Evolutionary conservation across 2,329 filamentous ascomycete genomes (phyloP), one percentile per base, ranked within the genome.

Genomic region (Fusarium sp.): DNA sequence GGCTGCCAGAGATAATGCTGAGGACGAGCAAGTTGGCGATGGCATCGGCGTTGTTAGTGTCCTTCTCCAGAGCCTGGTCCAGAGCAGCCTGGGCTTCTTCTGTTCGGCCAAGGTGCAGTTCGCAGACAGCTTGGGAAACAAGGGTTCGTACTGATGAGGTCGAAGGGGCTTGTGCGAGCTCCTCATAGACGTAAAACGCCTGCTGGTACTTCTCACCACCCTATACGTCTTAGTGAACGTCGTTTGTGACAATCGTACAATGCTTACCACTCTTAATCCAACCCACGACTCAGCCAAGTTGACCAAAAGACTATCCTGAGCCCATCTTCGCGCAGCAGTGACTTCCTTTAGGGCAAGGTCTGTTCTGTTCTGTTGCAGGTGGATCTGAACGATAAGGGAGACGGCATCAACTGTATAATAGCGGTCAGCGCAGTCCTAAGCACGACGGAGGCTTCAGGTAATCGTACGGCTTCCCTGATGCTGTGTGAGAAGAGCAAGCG

Each of bases 271-370:
- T 79, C 96, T 87, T 79, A 98, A 80, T 28, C 94, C 94, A 67
- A 97, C 92, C 96, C 95, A 99, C 9, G 93, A 93, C 82, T 99
- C 96, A 9, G 94, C 94, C 70, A 99, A 82, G 80, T 99, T 98
- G 69, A 98, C 93, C 49, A 98, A 84, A 39, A 98, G 83, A 71
- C 91, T 97, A 78, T 98, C 96, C 80, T 99, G 95, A 9, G 95
- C 96, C 92, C 95, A 98, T 80, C 93, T 88, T 78, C 94, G 89
- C 35, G 96, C 96, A 35, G 91, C 89, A 51, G 89, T 84, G 37
- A 97, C 94, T 81, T 97, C 95, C 80, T 97, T 97, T 14, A 94
- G 75, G 2, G 96, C 96, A 48, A 97, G 88, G 78, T 98, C 95
- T 74, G 91, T 91, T 71, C 95, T 89, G 83, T 97, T 97, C 77